phyloP scores from a whole-genome alignment of 257 asterid species.

The Lycium barbarum region DNA sequence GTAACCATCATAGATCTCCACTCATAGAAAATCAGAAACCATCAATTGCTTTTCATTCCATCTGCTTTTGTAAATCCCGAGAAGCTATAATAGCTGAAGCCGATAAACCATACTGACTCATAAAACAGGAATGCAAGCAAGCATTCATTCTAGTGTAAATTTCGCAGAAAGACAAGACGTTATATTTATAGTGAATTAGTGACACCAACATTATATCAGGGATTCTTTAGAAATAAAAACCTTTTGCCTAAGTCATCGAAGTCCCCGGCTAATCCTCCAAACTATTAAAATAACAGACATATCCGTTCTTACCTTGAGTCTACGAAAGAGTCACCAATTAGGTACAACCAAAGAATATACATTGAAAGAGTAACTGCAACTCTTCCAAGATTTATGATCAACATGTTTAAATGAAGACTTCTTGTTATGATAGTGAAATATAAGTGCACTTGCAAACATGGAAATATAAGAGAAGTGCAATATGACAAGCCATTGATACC shows the following conservation, averaged over 20 bases:
- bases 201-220: background rate
- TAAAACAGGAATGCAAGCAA: background rate
- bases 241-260: background rate
- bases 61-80: background rate
- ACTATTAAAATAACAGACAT: background rate
- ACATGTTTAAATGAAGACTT: background rate
- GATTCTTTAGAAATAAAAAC: background rate
- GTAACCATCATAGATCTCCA: background rate
- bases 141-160: background rate
- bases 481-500: constrained; percentile 52
- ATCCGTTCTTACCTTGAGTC: background rate
- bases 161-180: background rate
- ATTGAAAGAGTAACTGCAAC: constrained; percentile 20
- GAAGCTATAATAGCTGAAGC: background rate
- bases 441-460: constrained; percentile 1
- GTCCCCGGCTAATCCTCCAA: background rate
- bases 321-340: background rate
- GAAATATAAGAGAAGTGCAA: constrained; percentile 22
- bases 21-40: constrained; percentile 20
- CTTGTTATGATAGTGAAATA: background rate
- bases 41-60: background rate
- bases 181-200: background rate
- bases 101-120: background rate
- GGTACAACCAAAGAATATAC: background rate
- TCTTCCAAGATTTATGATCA: constrained; percentile 5